A percentile compares a stretch with the other conserved stretches of the same genome.
Evolutionary conservation across 2,329 filamentous ascomycete species (phyloP).

Genomic region (Pseudocercospora pini-densiflorae): DNA sequence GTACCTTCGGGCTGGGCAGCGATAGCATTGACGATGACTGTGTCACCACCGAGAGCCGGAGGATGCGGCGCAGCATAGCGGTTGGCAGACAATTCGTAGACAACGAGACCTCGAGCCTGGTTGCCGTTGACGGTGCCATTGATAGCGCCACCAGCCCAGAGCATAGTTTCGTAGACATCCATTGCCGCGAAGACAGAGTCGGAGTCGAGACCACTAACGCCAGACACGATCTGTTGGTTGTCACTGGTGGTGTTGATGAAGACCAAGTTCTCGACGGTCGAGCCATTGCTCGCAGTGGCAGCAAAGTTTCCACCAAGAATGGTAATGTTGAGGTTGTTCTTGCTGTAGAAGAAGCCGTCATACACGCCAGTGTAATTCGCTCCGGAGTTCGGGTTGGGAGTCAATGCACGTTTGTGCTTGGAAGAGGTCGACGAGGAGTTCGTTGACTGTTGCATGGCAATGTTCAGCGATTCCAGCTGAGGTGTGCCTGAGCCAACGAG

Average conservation of each 20-base stretch:
- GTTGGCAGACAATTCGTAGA: conserved; percentile 73
- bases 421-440: conserved; percentile 27
- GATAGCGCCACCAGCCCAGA: conserved; percentile 84
- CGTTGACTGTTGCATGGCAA: conserved; percentile 54
- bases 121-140: conserved; percentile 69
- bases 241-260: conserved; percentile 77
- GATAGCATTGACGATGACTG: conserved; percentile 77
- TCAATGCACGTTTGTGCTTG: conserved; percentile 48
- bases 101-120: conserved; percentile 72
- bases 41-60: conserved; percentile 71
- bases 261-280: conserved; percentile 76
- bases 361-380: conserved; percentile 69
- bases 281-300: conserved; percentile 69
- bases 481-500: conserved; percentile 55
- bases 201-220: conserved; percentile 71
- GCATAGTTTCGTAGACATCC: conserved; percentile 65
- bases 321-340: conserved; percentile 75
- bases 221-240: conserved; percentile 47
- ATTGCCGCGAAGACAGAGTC: conserved; percentile 78
- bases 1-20: conserved; percentile 69
- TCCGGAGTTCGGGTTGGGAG: conserved; percentile 38
- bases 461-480: conserved; percentile 55
- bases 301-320: conserved; percentile 87
- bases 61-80: conserved; percentile 71
- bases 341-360: conserved; percentile 76